A percentile compares a stretch with the other conserved stretches of the same genome.
Conservation (phyloP, 73 alveolate species). For the Stentor coeruleus region DNA sequence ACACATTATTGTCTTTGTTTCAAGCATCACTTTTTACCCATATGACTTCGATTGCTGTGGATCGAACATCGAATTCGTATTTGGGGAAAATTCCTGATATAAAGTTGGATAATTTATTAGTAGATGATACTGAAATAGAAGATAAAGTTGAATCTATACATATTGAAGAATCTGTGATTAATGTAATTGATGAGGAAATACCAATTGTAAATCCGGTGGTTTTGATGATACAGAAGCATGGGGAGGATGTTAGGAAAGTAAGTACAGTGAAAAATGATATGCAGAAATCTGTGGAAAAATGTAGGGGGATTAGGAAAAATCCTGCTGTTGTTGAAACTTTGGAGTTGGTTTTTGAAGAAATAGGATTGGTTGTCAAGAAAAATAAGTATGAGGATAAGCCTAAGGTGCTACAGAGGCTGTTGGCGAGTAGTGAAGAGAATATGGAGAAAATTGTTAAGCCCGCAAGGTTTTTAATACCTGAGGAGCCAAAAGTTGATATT, state of each 20-base stretch:
- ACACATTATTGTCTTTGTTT: background rate
- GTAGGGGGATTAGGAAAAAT: conserved; percentile 6
- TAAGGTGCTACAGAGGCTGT: background rate
- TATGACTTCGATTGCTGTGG: background rate
- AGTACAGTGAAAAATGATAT: background rate
- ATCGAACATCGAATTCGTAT: background rate
- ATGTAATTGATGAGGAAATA: background rate
- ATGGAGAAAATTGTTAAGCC: conserved; percentile 17
- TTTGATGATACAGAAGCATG: background rate
- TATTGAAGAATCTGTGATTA: background rate
- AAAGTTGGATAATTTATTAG: too few relatives aligned
- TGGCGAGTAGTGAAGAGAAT: too few relatives aligned
- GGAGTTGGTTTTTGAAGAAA: conserved; percentile 19
- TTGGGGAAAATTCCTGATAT: background rate
- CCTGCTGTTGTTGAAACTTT: background rate
- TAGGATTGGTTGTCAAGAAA: background rate
- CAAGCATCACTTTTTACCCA: background rate
- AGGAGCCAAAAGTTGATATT: background rate
- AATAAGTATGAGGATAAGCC: background rate
- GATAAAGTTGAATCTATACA: background rate
- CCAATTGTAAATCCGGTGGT: too few relatives aligned
- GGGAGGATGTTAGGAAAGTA: background rate
- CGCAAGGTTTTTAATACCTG: conserved; percentile 12
- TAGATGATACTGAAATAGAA: background rate
- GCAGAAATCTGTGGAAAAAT: background rate